phyloP scores from a whole-genome alignment of 2,329 filamentous ascomycete species.

The Aspergillus pseudotamarii region DNA sequence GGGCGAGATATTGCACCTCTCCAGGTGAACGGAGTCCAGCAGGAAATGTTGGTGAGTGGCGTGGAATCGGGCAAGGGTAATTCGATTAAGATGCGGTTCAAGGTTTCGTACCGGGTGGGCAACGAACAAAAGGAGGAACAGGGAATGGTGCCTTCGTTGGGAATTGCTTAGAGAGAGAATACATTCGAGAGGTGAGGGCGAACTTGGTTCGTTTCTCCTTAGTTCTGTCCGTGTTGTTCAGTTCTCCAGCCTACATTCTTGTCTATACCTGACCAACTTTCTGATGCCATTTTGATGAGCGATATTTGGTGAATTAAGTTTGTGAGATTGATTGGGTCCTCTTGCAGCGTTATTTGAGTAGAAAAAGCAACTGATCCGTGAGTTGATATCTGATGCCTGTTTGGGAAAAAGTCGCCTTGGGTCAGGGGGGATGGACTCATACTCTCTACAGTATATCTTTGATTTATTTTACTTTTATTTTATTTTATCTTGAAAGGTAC shows the following conservation, averaged over 20 bases:
- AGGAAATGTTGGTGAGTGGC: slow-evolving; percentile 77
- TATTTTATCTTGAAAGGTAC: neutral
- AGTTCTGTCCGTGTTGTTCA: neutral
- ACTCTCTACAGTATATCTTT: neutral
- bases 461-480: neutral
- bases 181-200: neutral
- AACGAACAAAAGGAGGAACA: slow-evolving; percentile 69
- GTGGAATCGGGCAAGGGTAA: slow-evolving; percentile 73
- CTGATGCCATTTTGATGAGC: slow-evolving; percentile 3
- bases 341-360: neutral
- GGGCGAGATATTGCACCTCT: slow-evolving; percentile 72
- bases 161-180: slow-evolving; percentile 60
- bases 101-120: slow-evolving; percentile 75
- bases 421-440: neutral
- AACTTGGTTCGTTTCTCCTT: neutral
- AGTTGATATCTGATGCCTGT: neutral
- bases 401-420: neutral
- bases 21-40: slow-evolving; percentile 77
- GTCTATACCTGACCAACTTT: slow-evolving; percentile 13
- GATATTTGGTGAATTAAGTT: slow-evolving; percentile 1
- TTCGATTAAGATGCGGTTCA: slow-evolving; percentile 87
- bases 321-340: neutral
- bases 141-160: slow-evolving; percentile 80
- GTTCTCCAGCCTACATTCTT: slow-evolving; percentile 9
- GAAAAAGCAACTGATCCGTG: neutral